A percentile compares a stretch with the other conserved stretches of the same genome.
These are phyloP conservation scores for Colletotrichum horii DNA, from an alignment of 2,329 filamentous ascomycete species.

Conservation along the genomic window DNA sequence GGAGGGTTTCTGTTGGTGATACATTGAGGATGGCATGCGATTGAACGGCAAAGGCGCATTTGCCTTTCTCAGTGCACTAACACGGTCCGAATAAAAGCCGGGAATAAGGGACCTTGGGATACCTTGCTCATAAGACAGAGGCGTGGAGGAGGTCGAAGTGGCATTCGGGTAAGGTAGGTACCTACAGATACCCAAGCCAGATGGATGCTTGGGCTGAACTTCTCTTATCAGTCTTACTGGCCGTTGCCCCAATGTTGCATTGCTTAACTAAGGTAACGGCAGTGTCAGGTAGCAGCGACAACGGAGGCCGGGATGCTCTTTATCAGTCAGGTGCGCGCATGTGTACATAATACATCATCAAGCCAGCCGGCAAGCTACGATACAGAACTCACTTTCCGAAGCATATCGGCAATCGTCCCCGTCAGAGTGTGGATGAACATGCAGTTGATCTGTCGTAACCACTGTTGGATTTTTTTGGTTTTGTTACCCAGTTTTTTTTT, in stretches of 20 bases:
- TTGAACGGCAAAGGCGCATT: background rate
- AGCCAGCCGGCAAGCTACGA: background rate
- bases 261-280: background rate
- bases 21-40: background rate
- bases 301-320: background rate
- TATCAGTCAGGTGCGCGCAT: background rate
- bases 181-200: background rate
- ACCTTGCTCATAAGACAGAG: background rate
- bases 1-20: background rate
- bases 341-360: background rate
- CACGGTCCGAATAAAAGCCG: background rate
- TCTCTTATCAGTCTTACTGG: background rate
- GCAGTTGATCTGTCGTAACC: background rate
- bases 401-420: background rate
- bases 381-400: background rate
- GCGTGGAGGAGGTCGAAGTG: background rate
- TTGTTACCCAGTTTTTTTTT: too few relatives aligned
- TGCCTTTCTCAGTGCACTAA: background rate
- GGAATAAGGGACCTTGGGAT: background rate
- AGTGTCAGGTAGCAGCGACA: background rate
- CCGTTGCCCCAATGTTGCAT: background rate
- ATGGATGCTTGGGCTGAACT: background rate
- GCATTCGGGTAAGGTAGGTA: background rate
- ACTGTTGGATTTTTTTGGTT: background rate
- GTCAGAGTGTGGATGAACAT: conserved; percentile 10